These are phyloP conservation scores for Populus alba DNA, from an alignment of 345 rosid species.

Conservation along the genomic window DNA sequence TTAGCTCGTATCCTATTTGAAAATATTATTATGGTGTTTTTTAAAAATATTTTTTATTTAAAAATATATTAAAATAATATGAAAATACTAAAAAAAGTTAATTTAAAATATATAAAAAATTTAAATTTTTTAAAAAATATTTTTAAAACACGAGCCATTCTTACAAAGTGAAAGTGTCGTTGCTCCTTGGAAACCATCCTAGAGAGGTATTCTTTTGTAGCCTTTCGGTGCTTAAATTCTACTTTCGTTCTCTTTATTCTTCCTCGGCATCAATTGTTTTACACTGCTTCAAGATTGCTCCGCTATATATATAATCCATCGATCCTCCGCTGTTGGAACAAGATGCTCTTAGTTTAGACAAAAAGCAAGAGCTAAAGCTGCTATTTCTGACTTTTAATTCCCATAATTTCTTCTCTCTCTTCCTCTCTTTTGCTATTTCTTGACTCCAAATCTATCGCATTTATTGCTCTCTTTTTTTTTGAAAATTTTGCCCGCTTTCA, in stretches of 20 bases:
- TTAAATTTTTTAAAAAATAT: too few species aligned
- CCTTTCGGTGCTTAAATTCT: constrained; percentile 70
- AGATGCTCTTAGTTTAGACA: constrained; percentile 1
- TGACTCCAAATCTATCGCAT: constrained; percentile 27
- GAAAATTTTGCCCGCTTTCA: constrained; percentile 36
- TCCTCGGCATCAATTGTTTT: constrained; percentile 8
- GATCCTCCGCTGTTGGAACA: constrained; percentile 1
- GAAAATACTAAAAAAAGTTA: too few species aligned
- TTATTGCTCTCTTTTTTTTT: constrained; percentile 15
- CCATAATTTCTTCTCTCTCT: background rate
- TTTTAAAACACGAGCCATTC: background rate
- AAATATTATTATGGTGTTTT: too few species aligned
- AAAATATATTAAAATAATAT: too few species aligned
- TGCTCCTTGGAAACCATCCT: constrained; percentile 44
- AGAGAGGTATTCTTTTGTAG: constrained; percentile 24
- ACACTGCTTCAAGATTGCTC: constrained; percentile 22
- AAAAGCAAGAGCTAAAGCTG: constrained; percentile 43
- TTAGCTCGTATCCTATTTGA: too few species aligned
- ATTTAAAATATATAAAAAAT: too few species aligned
- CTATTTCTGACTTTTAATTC: constrained; percentile 50
- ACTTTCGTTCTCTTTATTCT: constrained; percentile 25
- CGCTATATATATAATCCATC: background rate
- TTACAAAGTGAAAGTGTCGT: constrained; percentile 28
- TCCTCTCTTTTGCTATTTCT: constrained; percentile 5
- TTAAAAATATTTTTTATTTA: too few species aligned